Evolutionary conservation across 495 filamentous ascomycete species (phyloP).

Genomic region (Hypoxylon rickii): DNA sequence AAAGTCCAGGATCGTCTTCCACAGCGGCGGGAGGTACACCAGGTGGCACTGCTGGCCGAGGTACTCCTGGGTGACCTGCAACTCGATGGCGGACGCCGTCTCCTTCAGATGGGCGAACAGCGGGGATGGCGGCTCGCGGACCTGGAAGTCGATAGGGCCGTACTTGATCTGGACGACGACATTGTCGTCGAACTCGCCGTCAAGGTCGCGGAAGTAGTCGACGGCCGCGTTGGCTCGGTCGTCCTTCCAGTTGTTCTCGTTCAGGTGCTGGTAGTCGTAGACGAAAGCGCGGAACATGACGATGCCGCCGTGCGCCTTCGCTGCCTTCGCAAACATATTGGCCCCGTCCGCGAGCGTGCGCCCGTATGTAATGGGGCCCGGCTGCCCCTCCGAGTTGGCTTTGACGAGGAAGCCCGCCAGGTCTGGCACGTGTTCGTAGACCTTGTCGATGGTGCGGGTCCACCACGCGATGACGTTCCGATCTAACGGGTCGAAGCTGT

Average conservation of each 20-base stretch:
- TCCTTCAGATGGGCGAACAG: conserved; percentile 66
- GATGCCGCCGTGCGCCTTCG: conserved; percentile 66
- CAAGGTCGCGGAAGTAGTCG: conserved; percentile 67
- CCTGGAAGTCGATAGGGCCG: conserved; percentile 77
- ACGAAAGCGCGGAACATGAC: conserved; percentile 78
- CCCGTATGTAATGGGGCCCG: conserved; percentile 70
- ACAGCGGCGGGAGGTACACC: conserved; percentile 68
- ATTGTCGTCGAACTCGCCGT: conserved; percentile 70
- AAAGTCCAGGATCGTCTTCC: conserved; percentile 69
- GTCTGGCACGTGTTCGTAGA: conserved; percentile 67
- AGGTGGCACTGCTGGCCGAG: conserved; percentile 72
- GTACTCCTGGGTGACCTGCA: conserved; percentile 72
- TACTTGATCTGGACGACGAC: conserved; percentile 76
- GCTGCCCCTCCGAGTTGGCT: conserved; percentile 75
- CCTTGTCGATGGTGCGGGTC: conserved; percentile 57
- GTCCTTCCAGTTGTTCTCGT: conserved; percentile 63
- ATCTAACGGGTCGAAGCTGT: conserved; percentile 69
- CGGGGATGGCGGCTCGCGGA: conserved; percentile 70
- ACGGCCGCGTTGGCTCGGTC: conserved; percentile 73
- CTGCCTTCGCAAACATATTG: conserved; percentile 68
- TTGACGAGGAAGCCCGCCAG: conserved; percentile 73
- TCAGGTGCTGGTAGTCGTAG: conserved; percentile 60
- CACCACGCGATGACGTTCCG: conserved; percentile 64
- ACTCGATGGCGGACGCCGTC: conserved; percentile 65
- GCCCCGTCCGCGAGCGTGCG: conserved; percentile 71